These are phyloP conservation scores for Alternaria panax DNA, from an alignment of 2,329 filamentous ascomycete species.

Conservation along the genomic window DNA sequence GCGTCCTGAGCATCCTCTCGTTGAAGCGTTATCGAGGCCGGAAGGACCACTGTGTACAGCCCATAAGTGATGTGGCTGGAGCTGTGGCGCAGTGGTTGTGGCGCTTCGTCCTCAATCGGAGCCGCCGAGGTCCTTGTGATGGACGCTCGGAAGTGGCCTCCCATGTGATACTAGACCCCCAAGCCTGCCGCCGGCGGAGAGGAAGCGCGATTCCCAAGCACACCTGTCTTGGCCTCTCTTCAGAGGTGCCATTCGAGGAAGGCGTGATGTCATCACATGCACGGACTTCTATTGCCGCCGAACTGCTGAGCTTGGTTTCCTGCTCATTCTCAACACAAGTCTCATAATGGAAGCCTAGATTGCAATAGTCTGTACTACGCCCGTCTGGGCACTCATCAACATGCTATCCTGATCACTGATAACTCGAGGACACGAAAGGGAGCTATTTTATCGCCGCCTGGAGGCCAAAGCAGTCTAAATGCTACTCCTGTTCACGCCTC, in stretches of 20 bases:
- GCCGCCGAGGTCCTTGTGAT: neutral
- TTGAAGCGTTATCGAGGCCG: neutral
- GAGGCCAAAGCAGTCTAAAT: neutral
- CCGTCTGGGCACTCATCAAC: neutral
- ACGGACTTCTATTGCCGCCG: neutral
- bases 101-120: neutral
- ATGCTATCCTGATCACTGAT: neutral
- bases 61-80: neutral
- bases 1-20: neutral
- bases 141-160: neutral
- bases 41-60: neutral
- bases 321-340: neutral
- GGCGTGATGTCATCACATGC: neutral
- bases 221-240: neutral
- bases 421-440: neutral
- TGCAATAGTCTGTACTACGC: neutral
- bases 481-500: conserved; percentile 10
- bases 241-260: neutral
- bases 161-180: too few species aligned
- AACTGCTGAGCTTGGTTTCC: neutral
- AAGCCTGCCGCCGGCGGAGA: neutral
- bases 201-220: neutral
- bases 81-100: neutral
- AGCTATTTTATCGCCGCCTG: neutral
- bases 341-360: neutral